Evolutionary conservation across 2,329 filamentous ascomycete species (phyloP), one percentile per base, ranked within the genome.

Genomic region (Aspergillus costaricaensis): DNA sequence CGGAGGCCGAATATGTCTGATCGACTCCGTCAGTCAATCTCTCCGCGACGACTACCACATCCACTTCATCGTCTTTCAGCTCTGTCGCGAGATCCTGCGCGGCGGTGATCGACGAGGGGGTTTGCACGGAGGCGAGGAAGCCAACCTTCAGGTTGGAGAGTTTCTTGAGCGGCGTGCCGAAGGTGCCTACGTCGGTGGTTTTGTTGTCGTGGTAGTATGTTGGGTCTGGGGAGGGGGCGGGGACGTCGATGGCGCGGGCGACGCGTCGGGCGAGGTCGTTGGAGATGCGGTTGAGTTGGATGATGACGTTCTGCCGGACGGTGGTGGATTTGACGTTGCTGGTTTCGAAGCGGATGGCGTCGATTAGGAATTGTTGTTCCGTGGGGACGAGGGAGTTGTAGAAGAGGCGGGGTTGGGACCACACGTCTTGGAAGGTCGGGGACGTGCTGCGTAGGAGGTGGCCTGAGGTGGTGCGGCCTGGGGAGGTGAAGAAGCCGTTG

Each of bases 281-380:
- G 72, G 82, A 85, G 67, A 91, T 79, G 48, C 81, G 82, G 79
- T 91, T 92, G 10, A 92, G 82, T 70, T 91, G 88, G 15, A 78
- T 77, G 44, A 92, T 80, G 1, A 90, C 85, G 64, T 90, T 91
- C 65, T 83, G 75, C 75, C 86, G 86, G 15, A 91, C 85, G 1
- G 81, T 69, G 0, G 75, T 65, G 44, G 85, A 87, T 66, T 80
- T 77, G 36, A 91, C 67, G 14, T 89, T 83, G 21, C 85, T 82
- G 0, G 82, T 83, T 76, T 92, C 89, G 72, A 91, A 91, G 27
- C 89, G 86, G 57, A 91, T 86, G 0, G 88, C 88, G 72, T 91
- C 88, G 76, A 91, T 82, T 41, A 91, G 74, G 70, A 90, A 88
- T 69, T 91, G 88, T 72, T 90, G 85, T 75, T 91, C 89, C 0